phyloP scores from a whole-genome alignment of 257 asterid genomes.

The Petunia axillaris region DNA sequence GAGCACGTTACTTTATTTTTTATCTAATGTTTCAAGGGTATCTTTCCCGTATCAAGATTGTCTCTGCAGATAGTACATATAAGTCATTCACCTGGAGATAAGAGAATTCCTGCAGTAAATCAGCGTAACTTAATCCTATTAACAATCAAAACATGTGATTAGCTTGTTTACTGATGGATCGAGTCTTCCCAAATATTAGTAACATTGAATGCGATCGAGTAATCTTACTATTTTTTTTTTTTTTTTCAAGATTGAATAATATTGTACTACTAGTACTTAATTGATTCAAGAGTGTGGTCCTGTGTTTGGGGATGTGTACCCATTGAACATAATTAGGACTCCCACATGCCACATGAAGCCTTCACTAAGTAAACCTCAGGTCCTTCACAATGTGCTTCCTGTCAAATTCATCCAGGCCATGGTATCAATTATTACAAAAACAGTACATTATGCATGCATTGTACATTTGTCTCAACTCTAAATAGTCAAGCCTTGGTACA shows the following conservation, averaged over 20 bases:
- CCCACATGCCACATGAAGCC: constrained; percentile 12
- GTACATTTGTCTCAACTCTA: not conserved
- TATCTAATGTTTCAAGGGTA: too few relatives aligned
- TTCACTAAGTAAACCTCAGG: constrained; percentile 12
- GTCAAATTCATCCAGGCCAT: not conserved
- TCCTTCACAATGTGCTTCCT: not conserved
- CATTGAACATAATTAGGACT: not conserved
- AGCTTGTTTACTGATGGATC: not conserved
- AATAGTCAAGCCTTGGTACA: constrained; percentile 14
- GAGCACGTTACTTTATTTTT: too few relatives aligned
- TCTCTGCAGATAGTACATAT: not conserved
- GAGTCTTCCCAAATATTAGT: not conserved
- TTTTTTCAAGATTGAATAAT: too few relatives aligned
- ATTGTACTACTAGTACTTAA: too few relatives aligned
- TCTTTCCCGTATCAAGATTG: not conserved
- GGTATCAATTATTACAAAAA: not conserved
- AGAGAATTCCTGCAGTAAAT: too few relatives aligned
- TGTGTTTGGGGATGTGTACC: not conserved
- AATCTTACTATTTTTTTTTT: too few relatives aligned
- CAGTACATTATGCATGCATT: not conserved
- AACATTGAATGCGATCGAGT: too few relatives aligned
- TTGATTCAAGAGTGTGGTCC: not conserved
- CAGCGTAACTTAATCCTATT: too few relatives aligned
- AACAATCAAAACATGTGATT: too few relatives aligned
- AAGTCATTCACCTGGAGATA: not conserved